Percentiles rank a stretch among this genome's conserved stretches.
Conservation (phyloP, 306 rosid species). For the Dicorynia guianensis region DNA sequence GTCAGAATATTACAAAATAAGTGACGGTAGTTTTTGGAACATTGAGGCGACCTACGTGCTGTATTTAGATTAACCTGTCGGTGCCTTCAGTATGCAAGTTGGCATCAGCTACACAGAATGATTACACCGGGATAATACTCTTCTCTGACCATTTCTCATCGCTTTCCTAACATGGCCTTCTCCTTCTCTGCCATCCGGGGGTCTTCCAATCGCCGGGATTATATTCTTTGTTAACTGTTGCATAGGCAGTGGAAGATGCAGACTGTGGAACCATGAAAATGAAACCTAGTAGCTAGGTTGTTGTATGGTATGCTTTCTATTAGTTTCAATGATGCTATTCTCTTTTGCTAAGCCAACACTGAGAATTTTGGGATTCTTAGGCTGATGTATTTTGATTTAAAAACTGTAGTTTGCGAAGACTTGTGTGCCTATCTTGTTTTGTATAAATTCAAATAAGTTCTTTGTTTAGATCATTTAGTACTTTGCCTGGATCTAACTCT, state of each 20-base stretch:
- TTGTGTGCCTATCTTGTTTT: background rate
- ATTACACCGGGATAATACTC: too few species aligned
- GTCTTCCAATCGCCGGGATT: background rate
- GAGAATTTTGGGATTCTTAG: constrained; percentile 12
- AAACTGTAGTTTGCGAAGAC: background rate
- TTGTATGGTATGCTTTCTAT: constrained; percentile 1
- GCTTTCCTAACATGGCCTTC: too few species aligned
- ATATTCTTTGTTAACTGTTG: background rate
- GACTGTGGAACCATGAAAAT: background rate
- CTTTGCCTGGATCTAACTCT: background rate
- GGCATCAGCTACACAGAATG: too few species aligned
- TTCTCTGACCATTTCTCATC: too few species aligned
- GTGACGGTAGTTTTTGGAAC: too few species aligned
- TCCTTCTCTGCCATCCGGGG: too few species aligned
- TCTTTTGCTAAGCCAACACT: background rate
- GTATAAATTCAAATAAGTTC: background rate
- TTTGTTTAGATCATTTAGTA: background rate
- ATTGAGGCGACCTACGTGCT: too few species aligned
- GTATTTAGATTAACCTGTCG: too few species aligned
- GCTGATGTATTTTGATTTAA: background rate
- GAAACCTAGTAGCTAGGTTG: background rate
- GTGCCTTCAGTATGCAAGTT: too few species aligned
- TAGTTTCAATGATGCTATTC: background rate
- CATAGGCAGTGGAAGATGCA: background rate
- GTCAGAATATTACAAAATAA: too few species aligned